Conservation (phyloP, 768 basidiomycete species). For the Leccinum imitatum region DNA sequence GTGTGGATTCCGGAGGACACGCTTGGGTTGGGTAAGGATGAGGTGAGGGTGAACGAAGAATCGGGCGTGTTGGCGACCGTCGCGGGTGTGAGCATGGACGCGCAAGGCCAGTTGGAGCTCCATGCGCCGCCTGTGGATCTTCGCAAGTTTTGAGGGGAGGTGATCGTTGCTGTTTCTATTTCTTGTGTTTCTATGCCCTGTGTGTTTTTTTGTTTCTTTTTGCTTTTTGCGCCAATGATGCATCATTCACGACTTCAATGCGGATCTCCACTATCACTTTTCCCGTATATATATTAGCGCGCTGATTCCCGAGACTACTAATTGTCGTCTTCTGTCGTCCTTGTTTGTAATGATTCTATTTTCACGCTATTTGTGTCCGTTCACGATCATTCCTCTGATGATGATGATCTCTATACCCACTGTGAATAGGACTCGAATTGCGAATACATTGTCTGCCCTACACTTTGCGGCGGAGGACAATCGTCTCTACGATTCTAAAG, state of each 20-base stretch:
- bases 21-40: slow-evolving; percentile 51
- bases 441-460: background rate
- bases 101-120: slow-evolving; percentile 52
- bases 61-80: slow-evolving; percentile 51
- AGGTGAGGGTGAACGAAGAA: slow-evolving; percentile 54
- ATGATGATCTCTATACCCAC: background rate
- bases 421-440: background rate
- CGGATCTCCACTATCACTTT: background rate
- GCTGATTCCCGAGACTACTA: background rate
- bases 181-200: background rate
- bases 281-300: background rate
- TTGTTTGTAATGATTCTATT: slow-evolving; percentile 5
- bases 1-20: slow-evolving; percentile 85
- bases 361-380: background rate
- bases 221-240: background rate
- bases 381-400: background rate
- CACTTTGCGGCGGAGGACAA: background rate
- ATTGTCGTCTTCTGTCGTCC: background rate
- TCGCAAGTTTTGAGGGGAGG: slow-evolving; percentile 25
- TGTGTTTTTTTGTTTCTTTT: background rate
- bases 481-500: no score
- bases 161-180: background rate
- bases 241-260: background rate
- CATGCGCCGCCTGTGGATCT: slow-evolving; percentile 26
- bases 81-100: slow-evolving; percentile 56